Evolutionary conservation across 2,329 filamentous ascomycete species (phyloP).

Genomic region (Penicillium capsulatum): DNA sequence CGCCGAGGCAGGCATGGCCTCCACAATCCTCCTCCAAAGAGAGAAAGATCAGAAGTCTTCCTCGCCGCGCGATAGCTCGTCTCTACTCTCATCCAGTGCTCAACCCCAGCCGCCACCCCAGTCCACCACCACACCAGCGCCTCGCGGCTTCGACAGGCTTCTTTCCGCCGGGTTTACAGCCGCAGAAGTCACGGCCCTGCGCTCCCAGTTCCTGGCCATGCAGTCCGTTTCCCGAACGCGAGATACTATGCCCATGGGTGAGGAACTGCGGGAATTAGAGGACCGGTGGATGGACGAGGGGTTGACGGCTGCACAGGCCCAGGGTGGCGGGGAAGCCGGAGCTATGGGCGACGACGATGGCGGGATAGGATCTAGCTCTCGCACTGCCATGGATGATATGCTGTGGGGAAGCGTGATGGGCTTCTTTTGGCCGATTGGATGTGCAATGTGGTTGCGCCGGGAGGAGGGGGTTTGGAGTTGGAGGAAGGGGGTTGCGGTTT

Average conservation of each 20-base stretch:
- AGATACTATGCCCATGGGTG: slow-evolving; percentile 79
- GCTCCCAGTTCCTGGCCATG: slow-evolving; percentile 83
- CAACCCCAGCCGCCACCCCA: slow-evolving; percentile 14
- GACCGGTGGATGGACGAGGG: slow-evolving; percentile 82
- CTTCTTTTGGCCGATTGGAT: slow-evolving; percentile 91
- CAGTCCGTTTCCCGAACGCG: slow-evolving; percentile 78
- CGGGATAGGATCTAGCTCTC: slow-evolving; percentile 38
- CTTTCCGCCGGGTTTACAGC: slow-evolving; percentile 75
- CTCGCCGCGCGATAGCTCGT: not conserved
- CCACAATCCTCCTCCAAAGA: slow-evolving; percentile 25
- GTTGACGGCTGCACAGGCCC: slow-evolving; percentile 31
- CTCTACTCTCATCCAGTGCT: slow-evolving; percentile 2
- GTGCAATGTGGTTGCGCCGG: slow-evolving; percentile 75
- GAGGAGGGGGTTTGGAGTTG: slow-evolving; percentile 85
- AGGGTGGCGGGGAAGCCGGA: slow-evolving; percentile 44
- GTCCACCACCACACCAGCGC: slow-evolving; percentile 52
- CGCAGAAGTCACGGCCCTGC: slow-evolving; percentile 76
- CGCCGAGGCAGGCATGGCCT: slow-evolving; percentile 54
- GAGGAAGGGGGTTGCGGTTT: slow-evolving; percentile 79
- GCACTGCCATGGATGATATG: slow-evolving; percentile 72
- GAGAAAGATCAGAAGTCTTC: slow-evolving; percentile 7
- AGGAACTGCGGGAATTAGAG: slow-evolving; percentile 72
- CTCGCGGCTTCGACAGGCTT: slow-evolving; percentile 83
- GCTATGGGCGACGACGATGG: slow-evolving; percentile 38
- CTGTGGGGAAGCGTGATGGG: slow-evolving; percentile 84